These are phyloP conservation scores for Trichosanthes cucumerina DNA, from an alignment of 306 rosid genomes.

Conservation along the genomic window DNA sequence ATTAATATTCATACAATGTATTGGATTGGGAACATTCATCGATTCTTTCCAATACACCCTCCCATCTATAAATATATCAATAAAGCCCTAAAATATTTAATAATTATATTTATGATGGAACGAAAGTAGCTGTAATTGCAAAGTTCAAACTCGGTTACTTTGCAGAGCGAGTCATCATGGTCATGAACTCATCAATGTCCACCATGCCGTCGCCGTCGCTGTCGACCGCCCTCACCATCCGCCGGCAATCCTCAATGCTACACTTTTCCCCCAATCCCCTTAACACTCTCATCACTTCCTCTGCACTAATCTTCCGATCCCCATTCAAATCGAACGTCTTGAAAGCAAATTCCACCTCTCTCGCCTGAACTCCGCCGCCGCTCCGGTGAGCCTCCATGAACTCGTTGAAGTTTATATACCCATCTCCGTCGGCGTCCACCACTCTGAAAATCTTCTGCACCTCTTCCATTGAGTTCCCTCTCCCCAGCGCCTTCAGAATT, in stretches of 20 bases:
- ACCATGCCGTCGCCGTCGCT: slow-evolving; percentile 78
- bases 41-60: too few relatives aligned
- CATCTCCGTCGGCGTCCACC: slow-evolving; percentile 75
- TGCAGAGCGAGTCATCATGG: slow-evolving; percentile 52
- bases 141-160: not conserved
- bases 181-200: slow-evolving; percentile 63
- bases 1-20: too few relatives aligned
- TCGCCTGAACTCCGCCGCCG: slow-evolving; percentile 46
- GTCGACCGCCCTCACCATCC: slow-evolving; percentile 76
- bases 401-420: slow-evolving; percentile 58
- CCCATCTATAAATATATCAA: too few relatives aligned
- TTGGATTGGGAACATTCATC: too few relatives aligned
- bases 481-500: slow-evolving; percentile 45
- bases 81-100: too few relatives aligned
- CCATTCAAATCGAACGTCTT: slow-evolving; percentile 49
- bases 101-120: too few relatives aligned
- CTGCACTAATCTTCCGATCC: slow-evolving; percentile 81
- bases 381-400: slow-evolving; percentile 60
- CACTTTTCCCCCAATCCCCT: slow-evolving; percentile 57
- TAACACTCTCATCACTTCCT: slow-evolving; percentile 53
- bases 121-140: too few relatives aligned
- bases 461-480: slow-evolving; percentile 32
- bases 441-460: slow-evolving; percentile 55
- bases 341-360: slow-evolving; percentile 58
- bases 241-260: slow-evolving; percentile 55